Evolutionary conservation across 129 eudicot species (phyloP), one percentile per base, ranked within the genome.

Genomic region (Cynara cardunculus): DNA sequence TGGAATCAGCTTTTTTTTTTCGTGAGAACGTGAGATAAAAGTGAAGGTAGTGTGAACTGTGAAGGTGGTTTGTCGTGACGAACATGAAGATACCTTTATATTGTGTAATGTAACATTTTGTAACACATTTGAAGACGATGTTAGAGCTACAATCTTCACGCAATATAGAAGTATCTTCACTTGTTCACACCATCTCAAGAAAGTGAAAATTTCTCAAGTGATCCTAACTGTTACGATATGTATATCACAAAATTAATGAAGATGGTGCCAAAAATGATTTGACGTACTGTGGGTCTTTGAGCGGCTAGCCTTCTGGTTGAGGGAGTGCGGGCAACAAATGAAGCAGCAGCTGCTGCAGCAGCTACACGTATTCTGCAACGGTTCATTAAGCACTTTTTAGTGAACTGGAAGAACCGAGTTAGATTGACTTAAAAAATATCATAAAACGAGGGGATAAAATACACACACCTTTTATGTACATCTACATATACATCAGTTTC

Each of bases 401-500:
- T 75, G 24, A 80, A 72, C 16, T 44, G 24, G 4, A 27, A 25
- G 62, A 22, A 16, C 7, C 7, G 1, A 34, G 7, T 68, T 41
- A 53, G 49, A 19, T 25, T 3, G 67, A 78, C 77, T 46, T 46
- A 27, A 14, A 75, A 53, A 46, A 31, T 7, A 39, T 30, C 44
- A 22, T 46, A 75, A 70, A 14, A 39, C 18, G 64, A 26, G 3
- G 28, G 21, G 14, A 59, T 9, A 37, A 56, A n/a, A 25, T 41
- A 73, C 21, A 82, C 59, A 46, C 41, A 95, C 99, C 99, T 95
- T 88, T 91, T 95, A 89, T 95, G 99, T 35, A 95, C 99, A 79
- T 95, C 99, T 22, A 95, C 53, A 83, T 91, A 92, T 11, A 87
- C 99, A 79, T 95, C 99, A 5, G 99, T 95, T 85, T 95, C 99